Conservation (phyloP, 768 basidiomycete species). For the Lentinus tigrinus region DNA sequence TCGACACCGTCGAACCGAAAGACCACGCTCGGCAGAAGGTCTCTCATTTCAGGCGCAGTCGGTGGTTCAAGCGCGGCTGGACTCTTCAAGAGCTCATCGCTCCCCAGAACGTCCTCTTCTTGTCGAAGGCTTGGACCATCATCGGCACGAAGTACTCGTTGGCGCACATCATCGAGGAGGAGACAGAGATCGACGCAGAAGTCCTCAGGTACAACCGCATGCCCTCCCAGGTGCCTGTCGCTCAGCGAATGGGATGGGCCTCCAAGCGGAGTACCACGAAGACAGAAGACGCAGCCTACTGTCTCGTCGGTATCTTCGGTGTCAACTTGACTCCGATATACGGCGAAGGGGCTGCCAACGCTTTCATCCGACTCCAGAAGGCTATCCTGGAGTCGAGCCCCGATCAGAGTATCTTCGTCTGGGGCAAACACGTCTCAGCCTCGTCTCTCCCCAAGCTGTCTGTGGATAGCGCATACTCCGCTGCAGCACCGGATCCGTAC, state of each 20-base stretch:
- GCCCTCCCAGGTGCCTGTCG: background rate
- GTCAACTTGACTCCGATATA: background rate
- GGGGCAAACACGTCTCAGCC: background rate
- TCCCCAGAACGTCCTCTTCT: slow-evolving; percentile 2
- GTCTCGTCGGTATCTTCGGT: slow-evolving; percentile 1
- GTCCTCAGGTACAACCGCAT: background rate
- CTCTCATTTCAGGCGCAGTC: background rate
- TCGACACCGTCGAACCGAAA: background rate
- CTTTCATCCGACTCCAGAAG: background rate
- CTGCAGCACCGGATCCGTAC: background rate
- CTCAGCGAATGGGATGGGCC: slow-evolving; percentile 1
- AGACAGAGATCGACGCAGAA: background rate
- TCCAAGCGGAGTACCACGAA: background rate
- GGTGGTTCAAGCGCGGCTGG: slow-evolving; percentile 7
- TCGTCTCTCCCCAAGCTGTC: background rate
- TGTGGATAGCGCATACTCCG: background rate
- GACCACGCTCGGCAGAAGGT: background rate
- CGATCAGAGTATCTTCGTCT: background rate
- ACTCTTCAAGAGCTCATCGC: slow-evolving; percentile 8
- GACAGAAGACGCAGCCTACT: background rate
- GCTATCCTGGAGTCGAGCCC: background rate
- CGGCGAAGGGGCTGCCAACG: background rate
- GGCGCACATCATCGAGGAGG: background rate
- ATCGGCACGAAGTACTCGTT: background rate
- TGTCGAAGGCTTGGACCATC: background rate